Base-by-base conservation (phyloP, 2,329 filamentous ascomycete genomes). In the Exophiala bonariae region DNA sequence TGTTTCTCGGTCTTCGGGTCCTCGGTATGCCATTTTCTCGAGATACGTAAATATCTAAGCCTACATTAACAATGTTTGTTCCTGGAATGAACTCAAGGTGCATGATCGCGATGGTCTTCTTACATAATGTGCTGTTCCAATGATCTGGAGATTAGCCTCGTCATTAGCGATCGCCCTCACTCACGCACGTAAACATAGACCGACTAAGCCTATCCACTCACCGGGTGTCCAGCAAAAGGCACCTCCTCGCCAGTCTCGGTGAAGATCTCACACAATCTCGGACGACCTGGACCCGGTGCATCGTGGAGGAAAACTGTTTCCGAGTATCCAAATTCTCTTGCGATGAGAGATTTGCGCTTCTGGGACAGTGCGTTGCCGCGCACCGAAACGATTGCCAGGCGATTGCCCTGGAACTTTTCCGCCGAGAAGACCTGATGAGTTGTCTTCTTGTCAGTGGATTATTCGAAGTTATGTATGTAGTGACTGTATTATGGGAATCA, bases 221-320 rank as follows among this genome's bases (percentile, higher is more conserved):
- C 54, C 1, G 82, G 81, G 64, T 85, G 81, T 2, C 81, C 81
- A 3, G 81, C 80, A 54, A 85, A 84, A 16, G 79, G 76, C 14
- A 84, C 65, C 63, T 85, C 81, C 26, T 66, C 60, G 3, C 54
- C 54, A 7, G 66, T 60, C 33, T 68, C 61, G 26, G 78, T 79
- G 68, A 83, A 85, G 56, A 85, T 85, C 63, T 83, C 78, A 55
- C 83, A 72, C 43, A 65, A 65, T 34, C 76, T 65, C 16, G 67
- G 60, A 50, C 67, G 59, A 44, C 63, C 61, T 17, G 60, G 52
- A 38, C 68, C 65, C 20, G 54, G 43, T 7, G 60, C 50, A 36
- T 76, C 73, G 65, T 84, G 78, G 26, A 84, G 64, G 59, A 85
- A 85, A 37, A 82, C 78, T 0, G 81, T 84, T 63, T 83, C 81